Evolutionary conservation across 1,284 basidiomycete species (phyloP), one percentile per base, ranked within the genome.

Genomic region (Rhizoctonia solani): DNA sequence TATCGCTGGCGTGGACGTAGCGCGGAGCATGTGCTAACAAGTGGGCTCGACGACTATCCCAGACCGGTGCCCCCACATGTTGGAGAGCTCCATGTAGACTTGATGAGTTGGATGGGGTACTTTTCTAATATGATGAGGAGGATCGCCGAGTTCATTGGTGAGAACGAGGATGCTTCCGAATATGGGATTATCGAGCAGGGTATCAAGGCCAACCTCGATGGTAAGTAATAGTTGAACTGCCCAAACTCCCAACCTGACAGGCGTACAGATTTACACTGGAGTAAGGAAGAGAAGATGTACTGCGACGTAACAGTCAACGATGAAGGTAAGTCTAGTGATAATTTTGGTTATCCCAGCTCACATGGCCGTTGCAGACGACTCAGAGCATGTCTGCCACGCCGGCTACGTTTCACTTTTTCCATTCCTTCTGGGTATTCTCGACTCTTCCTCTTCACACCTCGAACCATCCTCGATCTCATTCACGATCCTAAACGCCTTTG

Each of bases 1-100:
- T 98, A 95, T 77, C 84, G 95, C 53, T 98, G 95, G 95, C 85
- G 95, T 39, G 95, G 95, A n/a, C 83, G 95, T 39, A 90, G 91
- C 6, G 83, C 87, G 73, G 82, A 83, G 52, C 95, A 98, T 78
- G 90, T 98, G 27, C 79, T 98, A 63, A 96, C 95, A 0, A 93
- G 90, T 72, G 95, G 95, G 0, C 87, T 98, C 84, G 95, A 98
- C 75, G 95, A 98, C 77, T 98, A 95, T 76, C 95, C 95, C 9
- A 84, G 95, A 59, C 93, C 81, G 0, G 72, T 86, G 9, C 85
- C 87, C 32, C 89, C 95, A 6, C 93, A 95, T 74, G 83, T 88
- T 1, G 95, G 95, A 58, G 95, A 98, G 79, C 80, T 98, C 63
- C 95, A 98, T 76, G 77, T 97, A 54, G 95, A 98, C 77, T 79